Evolutionary conservation across 345 rosid genomes (phyloP).

Genomic region (Populus deltoides): DNA sequence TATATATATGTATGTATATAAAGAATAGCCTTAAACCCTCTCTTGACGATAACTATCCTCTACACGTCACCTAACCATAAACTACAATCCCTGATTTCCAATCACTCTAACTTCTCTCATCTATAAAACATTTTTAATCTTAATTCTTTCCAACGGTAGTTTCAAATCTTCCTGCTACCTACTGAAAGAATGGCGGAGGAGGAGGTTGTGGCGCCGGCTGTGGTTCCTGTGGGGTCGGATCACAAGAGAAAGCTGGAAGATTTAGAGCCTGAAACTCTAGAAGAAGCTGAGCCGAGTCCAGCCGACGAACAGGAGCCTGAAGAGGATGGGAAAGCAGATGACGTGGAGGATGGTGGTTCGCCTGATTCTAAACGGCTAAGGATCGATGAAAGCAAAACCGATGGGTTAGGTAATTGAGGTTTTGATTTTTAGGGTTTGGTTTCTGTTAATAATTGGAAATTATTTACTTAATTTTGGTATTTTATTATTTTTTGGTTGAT

Average conservation of each 20-base stretch:
- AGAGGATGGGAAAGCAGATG: slow-evolving; percentile 19
- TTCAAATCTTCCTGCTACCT: neutral
- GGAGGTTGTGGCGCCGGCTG: slow-evolving; percentile 37
- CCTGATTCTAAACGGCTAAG: slow-evolving; percentile 54
- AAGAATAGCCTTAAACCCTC: neutral
- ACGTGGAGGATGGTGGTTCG: slow-evolving; percentile 25
- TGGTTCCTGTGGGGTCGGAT: slow-evolving; percentile 34
- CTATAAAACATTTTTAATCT: neutral
- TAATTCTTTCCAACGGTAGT: neutral
- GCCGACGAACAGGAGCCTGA: slow-evolving; percentile 12
- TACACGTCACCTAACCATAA: neutral
- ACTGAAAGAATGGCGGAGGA: slow-evolving; percentile 53
- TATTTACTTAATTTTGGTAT: neutral
- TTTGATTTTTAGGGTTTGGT: neutral
- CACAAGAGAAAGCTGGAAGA: slow-evolving; percentile 75
- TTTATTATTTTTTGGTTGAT: neutral
- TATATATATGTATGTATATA: too few species aligned
- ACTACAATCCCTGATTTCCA: neutral
- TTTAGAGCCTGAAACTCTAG: slow-evolving; percentile 32
- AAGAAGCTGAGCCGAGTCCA: neutral
- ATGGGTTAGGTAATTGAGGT: slow-evolving; percentile 45
- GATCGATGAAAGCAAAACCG: slow-evolving; percentile 38
- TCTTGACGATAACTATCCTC: neutral
- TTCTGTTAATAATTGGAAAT: neutral
- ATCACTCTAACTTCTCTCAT: neutral